Evolutionary conservation across 805 yeast genomes (phyloP).

Genomic region (Candida corydali): DNA sequence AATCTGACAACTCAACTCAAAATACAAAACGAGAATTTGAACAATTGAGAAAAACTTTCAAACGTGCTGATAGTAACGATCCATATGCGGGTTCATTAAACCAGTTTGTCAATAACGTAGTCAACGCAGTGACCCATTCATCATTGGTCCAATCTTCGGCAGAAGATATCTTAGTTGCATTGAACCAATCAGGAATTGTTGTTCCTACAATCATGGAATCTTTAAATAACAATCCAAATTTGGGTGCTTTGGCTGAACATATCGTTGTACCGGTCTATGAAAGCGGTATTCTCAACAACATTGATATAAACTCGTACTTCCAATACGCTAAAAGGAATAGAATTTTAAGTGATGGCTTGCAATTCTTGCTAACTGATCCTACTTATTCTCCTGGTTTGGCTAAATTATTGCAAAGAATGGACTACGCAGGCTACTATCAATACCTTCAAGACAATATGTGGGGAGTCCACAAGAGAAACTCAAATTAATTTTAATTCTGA

Average conservation of each 20-base stretch:
- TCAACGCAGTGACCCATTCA: constrained; percentile 20
- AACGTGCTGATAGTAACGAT: constrained; percentile 5
- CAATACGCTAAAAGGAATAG: constrained; percentile 19
- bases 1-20: not conserved
- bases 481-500: not conserved
- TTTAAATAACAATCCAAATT: constrained; percentile 12
- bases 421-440: constrained; percentile 25
- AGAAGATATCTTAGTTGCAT: constrained; percentile 22
- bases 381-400: constrained; percentile 30
- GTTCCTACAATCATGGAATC: constrained; percentile 23
- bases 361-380: constrained; percentile 25
- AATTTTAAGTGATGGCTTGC: constrained; percentile 18
- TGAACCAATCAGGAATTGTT: constrained; percentile 27
- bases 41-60: not conserved
- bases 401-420: constrained; percentile 24
- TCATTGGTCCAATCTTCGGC: constrained; percentile 18
- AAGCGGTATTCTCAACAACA: constrained; percentile 27
- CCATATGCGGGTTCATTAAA: constrained; percentile 27
- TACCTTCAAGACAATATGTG: constrained; percentile 26
- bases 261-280: constrained; percentile 21
- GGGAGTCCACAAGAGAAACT: constrained; percentile 16
- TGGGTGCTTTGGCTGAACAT: constrained; percentile 19
- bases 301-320: constrained; percentile 23
- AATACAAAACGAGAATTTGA: constrained; percentile 1
- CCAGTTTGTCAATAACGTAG: constrained; percentile 27